A percentile compares a stretch with the other conserved stretches of the same genome.
Evolutionary conservation across 768 basidiomycete genomes (phyloP).

Genomic region (Tylopilus plumbeoviolaceoides): DNA sequence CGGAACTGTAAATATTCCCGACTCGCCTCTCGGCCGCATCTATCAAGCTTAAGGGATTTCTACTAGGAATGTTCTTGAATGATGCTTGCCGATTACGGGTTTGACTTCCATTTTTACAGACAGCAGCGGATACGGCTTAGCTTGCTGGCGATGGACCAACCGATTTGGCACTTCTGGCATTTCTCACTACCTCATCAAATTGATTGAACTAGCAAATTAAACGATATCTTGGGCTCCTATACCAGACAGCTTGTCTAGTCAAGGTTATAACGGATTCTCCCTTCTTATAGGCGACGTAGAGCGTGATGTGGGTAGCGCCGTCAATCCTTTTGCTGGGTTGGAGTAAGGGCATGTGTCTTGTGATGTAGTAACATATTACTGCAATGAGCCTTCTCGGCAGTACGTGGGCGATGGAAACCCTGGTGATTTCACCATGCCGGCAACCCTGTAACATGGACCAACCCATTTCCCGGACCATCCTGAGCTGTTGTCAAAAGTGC

Average conservation of each 20-base stretch:
- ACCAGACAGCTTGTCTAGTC: slow-evolving; percentile 26
- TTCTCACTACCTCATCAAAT: slow-evolving; percentile 71
- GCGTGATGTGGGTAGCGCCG: slow-evolving; percentile 62
- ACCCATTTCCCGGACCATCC: slow-evolving; percentile 68
- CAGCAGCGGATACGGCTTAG: slow-evolving; percentile 66
- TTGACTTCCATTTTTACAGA: slow-evolving; percentile 74
- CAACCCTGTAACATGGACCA: slow-evolving; percentile 72
- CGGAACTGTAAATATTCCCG: slow-evolving; percentile 74
- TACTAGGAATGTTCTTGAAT: slow-evolving; percentile 79
- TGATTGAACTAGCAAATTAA: slow-evolving; percentile 54
- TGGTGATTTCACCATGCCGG: slow-evolving; percentile 81
- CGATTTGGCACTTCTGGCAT: slow-evolving; percentile 65
- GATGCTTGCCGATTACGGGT: slow-evolving; percentile 76
- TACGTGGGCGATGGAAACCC: slow-evolving; percentile 41
- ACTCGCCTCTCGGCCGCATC: slow-evolving; percentile 73
- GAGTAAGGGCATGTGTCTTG: slow-evolving; percentile 40
- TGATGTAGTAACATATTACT: not conserved
- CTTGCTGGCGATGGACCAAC: slow-evolving; percentile 68
- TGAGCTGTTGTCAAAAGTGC: not conserved
- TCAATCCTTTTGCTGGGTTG: slow-evolving; percentile 66
- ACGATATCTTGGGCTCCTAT: slow-evolving; percentile 54
- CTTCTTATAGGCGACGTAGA: slow-evolving; percentile 87
- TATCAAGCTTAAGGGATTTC: slow-evolving; percentile 80
- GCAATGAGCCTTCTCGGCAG: slow-evolving; percentile 30
- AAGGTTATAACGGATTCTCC: slow-evolving; percentile 70